phyloP scores from a whole-genome alignment of 345 rosid genomes.

The Eutrema japonicum region DNA sequence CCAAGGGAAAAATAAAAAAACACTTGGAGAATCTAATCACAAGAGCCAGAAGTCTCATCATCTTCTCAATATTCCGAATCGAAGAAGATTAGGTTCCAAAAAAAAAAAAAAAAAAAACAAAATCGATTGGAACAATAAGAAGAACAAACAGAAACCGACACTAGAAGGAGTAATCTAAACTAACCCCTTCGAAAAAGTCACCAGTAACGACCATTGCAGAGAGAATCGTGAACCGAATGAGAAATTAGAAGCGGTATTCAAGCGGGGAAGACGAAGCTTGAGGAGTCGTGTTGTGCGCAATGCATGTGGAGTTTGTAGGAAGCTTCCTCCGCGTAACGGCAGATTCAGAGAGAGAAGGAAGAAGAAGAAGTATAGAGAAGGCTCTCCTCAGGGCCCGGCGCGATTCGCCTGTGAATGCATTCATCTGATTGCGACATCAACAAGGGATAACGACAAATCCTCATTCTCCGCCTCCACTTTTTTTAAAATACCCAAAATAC shows the following conservation, averaged over 20 bases:
- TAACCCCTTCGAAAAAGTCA: constrained; percentile 36
- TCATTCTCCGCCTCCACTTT: background rate
- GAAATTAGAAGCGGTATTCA: constrained; percentile 39
- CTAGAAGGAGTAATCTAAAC: constrained; percentile 32
- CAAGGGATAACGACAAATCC: constrained; percentile 39
- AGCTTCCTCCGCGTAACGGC: constrained; percentile 26
- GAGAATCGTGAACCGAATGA: background rate
- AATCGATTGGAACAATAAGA: background rate
- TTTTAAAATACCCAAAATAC: constrained; percentile 15
- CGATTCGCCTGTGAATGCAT: constrained; percentile 47
- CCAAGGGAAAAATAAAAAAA: background rate
- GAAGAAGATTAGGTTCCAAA: constrained; percentile 11
- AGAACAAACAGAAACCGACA: background rate
- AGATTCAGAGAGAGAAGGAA: constrained; percentile 24
- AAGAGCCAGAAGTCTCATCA: background rate
- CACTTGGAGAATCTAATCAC: background rate
- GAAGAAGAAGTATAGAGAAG: background rate
- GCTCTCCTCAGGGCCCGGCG: constrained; percentile 35
- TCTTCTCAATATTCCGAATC: constrained; percentile 19
- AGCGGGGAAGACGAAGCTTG: constrained; percentile 6
- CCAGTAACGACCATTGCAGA: constrained; percentile 20
- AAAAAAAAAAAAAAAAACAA: background rate
- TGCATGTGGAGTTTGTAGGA: constrained; percentile 30
- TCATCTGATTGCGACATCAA: constrained; percentile 45
- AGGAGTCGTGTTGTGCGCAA: constrained; percentile 6